These are phyloP conservation scores for Lichtheimia ornata DNA, from an alignment of 371 early-diverging fungal genomes.

Conservation along the genomic window DNA sequence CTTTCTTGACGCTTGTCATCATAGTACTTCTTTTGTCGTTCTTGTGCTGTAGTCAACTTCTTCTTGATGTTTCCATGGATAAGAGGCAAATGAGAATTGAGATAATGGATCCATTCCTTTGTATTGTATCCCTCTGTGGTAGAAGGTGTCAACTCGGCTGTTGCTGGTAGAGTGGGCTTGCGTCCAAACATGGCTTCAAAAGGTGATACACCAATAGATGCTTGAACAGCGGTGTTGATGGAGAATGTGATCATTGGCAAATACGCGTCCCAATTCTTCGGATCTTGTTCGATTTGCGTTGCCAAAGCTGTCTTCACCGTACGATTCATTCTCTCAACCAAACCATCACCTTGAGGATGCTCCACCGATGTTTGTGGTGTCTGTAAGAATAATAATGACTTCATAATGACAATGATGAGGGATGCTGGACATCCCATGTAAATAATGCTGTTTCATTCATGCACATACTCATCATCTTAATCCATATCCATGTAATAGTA, in stretches of 20 bases:
- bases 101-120: conserved; percentile 11
- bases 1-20: too few relatives aligned
- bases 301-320: conserved; percentile 18
- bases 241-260: conserved; percentile 19
- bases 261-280: conserved; percentile 12
- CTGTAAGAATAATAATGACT: too few relatives aligned
- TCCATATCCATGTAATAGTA: too few relatives aligned
- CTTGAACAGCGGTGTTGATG: conserved; percentile 20
- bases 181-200: conserved; percentile 20
- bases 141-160: background rate
- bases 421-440: too few relatives aligned
- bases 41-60: conserved; percentile 15
- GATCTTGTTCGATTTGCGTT: background rate
- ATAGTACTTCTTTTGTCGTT: conserved; percentile 12
- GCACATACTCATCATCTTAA: too few relatives aligned
- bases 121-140: background rate
- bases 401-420: too few relatives aligned
- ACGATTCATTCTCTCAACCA: conserved; percentile 22
- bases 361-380: conserved; percentile 17
- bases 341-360: conserved; percentile 20
- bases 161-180: conserved; percentile 1
- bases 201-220: conserved; percentile 14
- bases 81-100: conserved; percentile 16
- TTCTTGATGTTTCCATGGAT: conserved; percentile 4
- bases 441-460: too few relatives aligned